Evolutionary conservation across 176 grass and related monocot genomes (phyloP).

Genomic region (Lolium perenne): DNA sequence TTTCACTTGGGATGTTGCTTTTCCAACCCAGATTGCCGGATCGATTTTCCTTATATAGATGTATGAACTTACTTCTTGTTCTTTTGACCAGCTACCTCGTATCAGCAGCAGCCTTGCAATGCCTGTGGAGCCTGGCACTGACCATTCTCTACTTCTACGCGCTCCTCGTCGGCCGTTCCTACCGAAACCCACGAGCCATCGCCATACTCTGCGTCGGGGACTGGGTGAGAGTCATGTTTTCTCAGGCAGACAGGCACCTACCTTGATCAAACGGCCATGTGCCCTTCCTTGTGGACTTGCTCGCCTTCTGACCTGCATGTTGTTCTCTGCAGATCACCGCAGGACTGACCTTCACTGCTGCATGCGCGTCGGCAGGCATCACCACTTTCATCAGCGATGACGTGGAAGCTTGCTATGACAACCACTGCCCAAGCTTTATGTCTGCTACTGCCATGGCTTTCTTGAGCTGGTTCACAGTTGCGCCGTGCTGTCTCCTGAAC

Average conservation of each 20-base stretch:
- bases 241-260: background rate
- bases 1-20: background rate
- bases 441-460: slow-evolving; percentile 88
- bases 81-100: slow-evolving; percentile 71
- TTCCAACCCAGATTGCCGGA: too few relatives aligned
- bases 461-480: slow-evolving; percentile 84
- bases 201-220: slow-evolving; percentile 81
- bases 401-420: slow-evolving; percentile 62
- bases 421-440: slow-evolving; percentile 82
- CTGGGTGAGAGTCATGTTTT: slow-evolving; percentile 57
- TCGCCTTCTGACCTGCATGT: background rate
- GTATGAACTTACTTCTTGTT: slow-evolving; percentile 25
- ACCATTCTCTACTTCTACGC: slow-evolving; percentile 76
- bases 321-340: slow-evolving; percentile 70
- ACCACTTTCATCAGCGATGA: slow-evolving; percentile 83
- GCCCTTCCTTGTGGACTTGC: background rate
- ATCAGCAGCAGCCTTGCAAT: slow-evolving; percentile 74
- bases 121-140: slow-evolving; percentile 79
- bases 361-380: slow-evolving; percentile 86
- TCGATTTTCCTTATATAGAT: too few relatives aligned
- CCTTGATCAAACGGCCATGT: background rate
- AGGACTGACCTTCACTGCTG: slow-evolving; percentile 73
- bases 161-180: slow-evolving; percentile 78
- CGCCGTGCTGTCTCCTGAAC: slow-evolving; percentile 80
- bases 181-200: slow-evolving; percentile 51